phyloP scores from a whole-genome alignment of 2,329 filamentous ascomycete species.

The Hymenoscyphus fructigenus region DNA sequence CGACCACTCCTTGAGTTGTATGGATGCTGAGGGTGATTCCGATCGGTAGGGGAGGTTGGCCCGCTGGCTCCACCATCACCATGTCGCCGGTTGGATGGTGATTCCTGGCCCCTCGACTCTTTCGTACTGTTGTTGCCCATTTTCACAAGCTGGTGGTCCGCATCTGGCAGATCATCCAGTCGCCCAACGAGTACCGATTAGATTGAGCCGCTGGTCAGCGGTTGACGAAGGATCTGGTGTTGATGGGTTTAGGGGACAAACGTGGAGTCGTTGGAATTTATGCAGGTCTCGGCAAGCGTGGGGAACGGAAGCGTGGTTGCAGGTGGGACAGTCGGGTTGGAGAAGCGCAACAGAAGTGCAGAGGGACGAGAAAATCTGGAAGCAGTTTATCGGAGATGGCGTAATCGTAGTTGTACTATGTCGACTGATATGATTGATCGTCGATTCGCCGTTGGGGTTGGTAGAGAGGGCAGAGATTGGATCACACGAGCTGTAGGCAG shows the following conservation, averaged over 20 bases:
- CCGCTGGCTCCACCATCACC: conserved; percentile 24
- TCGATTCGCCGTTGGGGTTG: not conserved
- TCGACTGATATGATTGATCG: not conserved
- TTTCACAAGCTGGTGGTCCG: conserved; percentile 29
- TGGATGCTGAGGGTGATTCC: conserved; percentile 18
- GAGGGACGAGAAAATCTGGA: not conserved
- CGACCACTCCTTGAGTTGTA: conserved; percentile 31
- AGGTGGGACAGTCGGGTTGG: not conserved
- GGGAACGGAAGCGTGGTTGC: conserved; percentile 20
- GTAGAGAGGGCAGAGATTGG: not conserved
- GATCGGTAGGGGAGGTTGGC: conserved; percentile 28
- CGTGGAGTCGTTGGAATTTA: conserved; percentile 26
- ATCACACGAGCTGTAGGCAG: conserved; percentile 22
- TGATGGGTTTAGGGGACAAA: conserved; percentile 15
- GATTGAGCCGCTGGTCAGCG: conserved; percentile 5
- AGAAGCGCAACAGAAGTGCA: not conserved
- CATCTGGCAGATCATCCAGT: conserved; percentile 28
- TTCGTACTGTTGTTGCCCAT: conserved; percentile 36
- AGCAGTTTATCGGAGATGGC: not conserved
- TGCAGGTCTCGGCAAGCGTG: conserved; percentile 31
- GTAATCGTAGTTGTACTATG: not conserved
- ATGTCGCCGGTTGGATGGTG: conserved; percentile 20
- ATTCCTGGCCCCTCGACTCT: conserved; percentile 33
- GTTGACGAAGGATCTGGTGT: not conserved
- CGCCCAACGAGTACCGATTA: conserved; percentile 23